Conservation (phyloP, 1,284 basidiomycete genomes). For the Filobasidium uniguttulatum region DNA sequence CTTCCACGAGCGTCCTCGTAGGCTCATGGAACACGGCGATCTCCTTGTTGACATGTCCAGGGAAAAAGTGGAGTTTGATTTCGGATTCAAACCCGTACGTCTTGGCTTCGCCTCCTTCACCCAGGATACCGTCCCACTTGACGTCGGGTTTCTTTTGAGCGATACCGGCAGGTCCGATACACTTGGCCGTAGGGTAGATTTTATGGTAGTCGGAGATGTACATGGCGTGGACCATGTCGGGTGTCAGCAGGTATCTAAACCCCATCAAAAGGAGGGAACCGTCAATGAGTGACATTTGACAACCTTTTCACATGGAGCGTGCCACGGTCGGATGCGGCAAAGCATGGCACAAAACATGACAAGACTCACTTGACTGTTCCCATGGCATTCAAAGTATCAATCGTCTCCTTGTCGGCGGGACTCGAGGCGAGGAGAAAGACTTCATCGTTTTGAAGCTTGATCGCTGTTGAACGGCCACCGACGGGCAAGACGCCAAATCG, state of each 20-base stretch:
- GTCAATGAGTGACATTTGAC: no score
- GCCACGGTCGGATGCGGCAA: no score
- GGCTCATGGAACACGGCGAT: conserved; percentile 73
- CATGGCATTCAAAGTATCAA: conserved; percentile 53
- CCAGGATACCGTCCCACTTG: conserved; percentile 36
- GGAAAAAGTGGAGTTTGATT: conserved; percentile 50
- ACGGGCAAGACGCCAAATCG: conserved; percentile 48
- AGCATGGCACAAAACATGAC: neutral
- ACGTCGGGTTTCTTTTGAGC: conserved; percentile 37
- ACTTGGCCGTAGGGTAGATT: conserved; percentile 61
- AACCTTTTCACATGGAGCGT: no score
- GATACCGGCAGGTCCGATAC: conserved; percentile 37
- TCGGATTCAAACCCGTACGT: conserved; percentile 72
- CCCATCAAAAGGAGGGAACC: neutral
- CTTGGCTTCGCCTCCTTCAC: conserved; percentile 29
- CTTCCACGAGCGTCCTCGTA: conserved; percentile 66
- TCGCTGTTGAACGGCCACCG: conserved; percentile 69
- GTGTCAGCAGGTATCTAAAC: conserved; percentile 37
- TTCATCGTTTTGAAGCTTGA: conserved; percentile 54
- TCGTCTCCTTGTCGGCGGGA: conserved; percentile 58
- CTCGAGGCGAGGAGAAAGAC: conserved; percentile 81
- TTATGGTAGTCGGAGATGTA: conserved; percentile 38
- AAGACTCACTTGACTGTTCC: conserved; percentile 56
- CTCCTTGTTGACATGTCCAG: conserved; percentile 71
- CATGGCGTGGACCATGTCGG: conserved; percentile 40